phyloP scores from a whole-genome alignment of 306 rosid species.

The Castanea sativa region DNA sequence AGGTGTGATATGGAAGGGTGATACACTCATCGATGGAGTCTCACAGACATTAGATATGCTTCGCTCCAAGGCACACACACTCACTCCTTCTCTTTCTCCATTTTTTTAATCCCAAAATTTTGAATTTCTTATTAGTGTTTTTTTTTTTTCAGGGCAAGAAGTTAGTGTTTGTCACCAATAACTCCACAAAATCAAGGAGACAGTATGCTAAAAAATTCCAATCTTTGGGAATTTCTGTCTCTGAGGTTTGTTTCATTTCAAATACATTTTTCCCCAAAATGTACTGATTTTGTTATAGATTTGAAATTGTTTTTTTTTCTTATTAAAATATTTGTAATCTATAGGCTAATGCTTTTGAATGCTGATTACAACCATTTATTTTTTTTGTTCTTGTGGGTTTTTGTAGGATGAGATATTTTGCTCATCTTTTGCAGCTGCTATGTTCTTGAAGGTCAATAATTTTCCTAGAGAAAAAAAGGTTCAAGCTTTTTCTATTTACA shows the following conservation, averaged over 20 bases:
- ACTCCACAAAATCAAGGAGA: slow-evolving; percentile 66
- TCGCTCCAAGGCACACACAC: slow-evolving; percentile 53
- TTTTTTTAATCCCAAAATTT: neutral
- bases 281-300: no score
- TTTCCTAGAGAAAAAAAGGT: slow-evolving; percentile 84
- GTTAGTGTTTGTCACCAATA: slow-evolving; percentile 84
- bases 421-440: slow-evolving; percentile 95
- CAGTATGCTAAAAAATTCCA: slow-evolving; percentile 68
- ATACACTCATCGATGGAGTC: slow-evolving; percentile 69
- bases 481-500: neutral
- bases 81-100: neutral
- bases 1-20: slow-evolving; percentile 97
- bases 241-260: slow-evolving; percentile 42
- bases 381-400: neutral
- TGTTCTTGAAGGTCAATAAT: slow-evolving; percentile 74
- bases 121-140: neutral
- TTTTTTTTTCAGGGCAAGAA: slow-evolving; percentile 61
- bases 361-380: neutral
- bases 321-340: no score
- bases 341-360: neutral
- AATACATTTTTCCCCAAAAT: neutral
- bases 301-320: no score
- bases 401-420: slow-evolving; percentile 85
- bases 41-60: slow-evolving; percentile 65
- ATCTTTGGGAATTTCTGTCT: slow-evolving; percentile 76